Evolutionary conservation across 179 eudicot species (phyloP), one percentile per base, ranked within the genome.

Genomic region (Carnegiea gigantea): DNA sequence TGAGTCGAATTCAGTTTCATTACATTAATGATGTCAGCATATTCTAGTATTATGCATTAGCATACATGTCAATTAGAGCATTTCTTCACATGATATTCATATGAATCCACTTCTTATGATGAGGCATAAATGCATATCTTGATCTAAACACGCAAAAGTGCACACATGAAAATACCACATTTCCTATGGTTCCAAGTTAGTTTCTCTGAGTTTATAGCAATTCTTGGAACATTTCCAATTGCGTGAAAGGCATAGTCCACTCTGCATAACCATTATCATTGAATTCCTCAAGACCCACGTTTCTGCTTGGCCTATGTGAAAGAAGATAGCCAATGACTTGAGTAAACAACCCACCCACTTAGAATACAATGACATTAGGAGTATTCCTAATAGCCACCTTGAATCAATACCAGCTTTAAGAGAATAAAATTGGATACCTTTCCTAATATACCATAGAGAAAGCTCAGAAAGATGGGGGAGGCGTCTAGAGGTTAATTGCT

Each of bases 11-110:
- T 83, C 83, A 13, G 71, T 73, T 79, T 84, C 86, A 65, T 81
- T 76, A 76, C 91, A 91, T 28, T 28, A 92, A 83, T 1, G 68
- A 82, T 86, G n/a, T 91, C 93, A 36, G 93, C 93, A 9, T 78
- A 75, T 6, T 82, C 49, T 67, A 92, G 79, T 77, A 80, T 82
- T 82, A 87, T 80, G 73, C 90, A 91, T 92, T 92, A 26, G 90
- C 88, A 83, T 91, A 92, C 97, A 92, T 90, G 86, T 91, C 93
- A 78, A 91, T 87, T 54, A 92, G 83, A 83, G 97, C 87, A 84
- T 28, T 28, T 92, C 67, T 79, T 90, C 59, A 92, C 91, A 80
- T 90, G 90, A 48, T 80, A 81, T 48, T 91, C 91, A 88, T 24
- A 82, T 81, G 71, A 90, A 87, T 48, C 94, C 94, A n/a, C 82